A percentile compares a stretch with the other conserved stretches of the same genome.
Conservation (phyloP, 148 eudicot genomes). For the Camellia japonica region DNA sequence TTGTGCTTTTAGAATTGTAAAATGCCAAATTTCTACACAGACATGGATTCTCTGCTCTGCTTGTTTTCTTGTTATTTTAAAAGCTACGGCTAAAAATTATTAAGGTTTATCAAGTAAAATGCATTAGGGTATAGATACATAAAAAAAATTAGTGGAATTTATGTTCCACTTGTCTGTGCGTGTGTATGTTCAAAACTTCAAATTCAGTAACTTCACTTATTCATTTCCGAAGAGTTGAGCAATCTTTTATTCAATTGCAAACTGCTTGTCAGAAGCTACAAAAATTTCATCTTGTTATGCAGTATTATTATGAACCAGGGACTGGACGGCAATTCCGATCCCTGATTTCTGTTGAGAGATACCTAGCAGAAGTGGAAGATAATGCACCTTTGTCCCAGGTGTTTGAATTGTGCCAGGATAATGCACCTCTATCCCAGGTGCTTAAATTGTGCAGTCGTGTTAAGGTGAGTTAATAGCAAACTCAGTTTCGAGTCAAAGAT, state of each 20-base stretch:
- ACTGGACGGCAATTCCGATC: conserved; percentile 75
- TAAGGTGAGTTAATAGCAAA: conserved; percentile 25
- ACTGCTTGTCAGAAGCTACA: background rate
- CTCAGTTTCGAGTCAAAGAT: background rate
- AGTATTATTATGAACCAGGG: conserved; percentile 90
- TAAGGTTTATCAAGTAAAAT: background rate
- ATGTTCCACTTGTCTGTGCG: background rate
- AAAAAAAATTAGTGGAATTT: background rate
- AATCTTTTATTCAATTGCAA: background rate
- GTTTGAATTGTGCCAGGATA: conserved; percentile 20
- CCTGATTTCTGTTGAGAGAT: conserved; percentile 44
- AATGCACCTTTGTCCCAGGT: conserved; percentile 27
- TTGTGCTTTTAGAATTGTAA: background rate
- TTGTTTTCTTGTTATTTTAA: background rate
- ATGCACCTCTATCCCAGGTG: conserved; percentile 28
- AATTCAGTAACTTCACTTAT: background rate
- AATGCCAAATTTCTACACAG: background rate
- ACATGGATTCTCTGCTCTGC: background rate
- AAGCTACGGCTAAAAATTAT: too few relatives aligned
- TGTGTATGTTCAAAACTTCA: background rate
- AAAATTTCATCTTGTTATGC: conserved; percentile 22
- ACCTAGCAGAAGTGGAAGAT: conserved; percentile 47
- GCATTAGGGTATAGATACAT: background rate
- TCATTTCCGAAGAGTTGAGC: background rate
- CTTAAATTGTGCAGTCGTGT: conserved; percentile 24